phyloP scores from a whole-genome alignment of 2,329 filamentous ascomycete species.

The Aspergillus intermedius region DNA sequence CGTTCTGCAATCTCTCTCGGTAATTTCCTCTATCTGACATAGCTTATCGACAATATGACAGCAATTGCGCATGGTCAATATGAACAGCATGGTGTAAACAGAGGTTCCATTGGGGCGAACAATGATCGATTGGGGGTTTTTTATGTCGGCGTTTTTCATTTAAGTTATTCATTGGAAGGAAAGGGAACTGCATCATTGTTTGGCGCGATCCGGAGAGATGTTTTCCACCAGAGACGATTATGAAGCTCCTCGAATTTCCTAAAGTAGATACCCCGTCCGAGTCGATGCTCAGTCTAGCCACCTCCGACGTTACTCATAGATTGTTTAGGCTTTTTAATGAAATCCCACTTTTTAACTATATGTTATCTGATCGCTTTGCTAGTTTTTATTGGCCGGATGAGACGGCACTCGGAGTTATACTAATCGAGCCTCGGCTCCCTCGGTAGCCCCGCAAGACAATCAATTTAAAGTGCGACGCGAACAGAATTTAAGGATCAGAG shows the following conservation, averaged over 20 bases:
- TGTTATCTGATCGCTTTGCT: neutral
- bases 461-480: neutral
- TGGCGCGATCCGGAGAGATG: conserved; percentile 36
- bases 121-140: conserved; percentile 6
- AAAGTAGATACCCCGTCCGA: conserved; percentile 42
- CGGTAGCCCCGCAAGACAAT: conserved; percentile 7
- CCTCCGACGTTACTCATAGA: conserved; percentile 27
- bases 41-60: conserved; percentile 11
- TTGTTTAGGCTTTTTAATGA: conserved; percentile 8
- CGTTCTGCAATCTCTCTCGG: conserved; percentile 9
- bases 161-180: conserved; percentile 22
- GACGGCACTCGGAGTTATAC: neutral
- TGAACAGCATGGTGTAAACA: conserved; percentile 26
- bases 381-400: neutral
- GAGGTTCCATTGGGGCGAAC: conserved; percentile 14
- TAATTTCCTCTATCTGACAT: conserved; percentile 11
- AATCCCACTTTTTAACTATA: neutral
- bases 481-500: too few relatives aligned
- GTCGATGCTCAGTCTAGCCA: conserved; percentile 43
- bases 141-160: conserved; percentile 19
- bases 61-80: conserved; percentile 15
- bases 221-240: conserved; percentile 25
- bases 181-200: conserved; percentile 35
- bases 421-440: conserved; percentile 9
- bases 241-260: conserved; percentile 43